A percentile compares a stretch with the other conserved stretches of the same genome.
phyloP scores from a whole-genome alignment of 2,329 filamentous ascomycete genomes.

The Aspergillus sp. region DNA sequence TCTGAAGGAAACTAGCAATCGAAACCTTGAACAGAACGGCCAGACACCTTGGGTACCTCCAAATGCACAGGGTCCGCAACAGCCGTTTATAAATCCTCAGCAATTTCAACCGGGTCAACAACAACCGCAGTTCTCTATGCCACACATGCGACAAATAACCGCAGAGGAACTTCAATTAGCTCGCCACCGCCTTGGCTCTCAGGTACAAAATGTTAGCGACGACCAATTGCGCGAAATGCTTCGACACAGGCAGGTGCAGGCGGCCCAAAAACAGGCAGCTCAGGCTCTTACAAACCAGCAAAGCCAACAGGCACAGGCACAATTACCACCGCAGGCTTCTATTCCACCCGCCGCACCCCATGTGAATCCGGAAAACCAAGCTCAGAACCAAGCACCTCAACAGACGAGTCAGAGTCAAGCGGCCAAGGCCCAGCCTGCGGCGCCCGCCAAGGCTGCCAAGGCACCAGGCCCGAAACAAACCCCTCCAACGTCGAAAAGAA shows the following conservation, averaged over 20 bases:
- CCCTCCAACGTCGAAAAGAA: conserved; percentile 37
- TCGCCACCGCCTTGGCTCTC: conserved; percentile 36
- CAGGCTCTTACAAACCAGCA: conserved; percentile 24
- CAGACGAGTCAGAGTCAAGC: conserved; percentile 29
- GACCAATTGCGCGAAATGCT: conserved; percentile 44
- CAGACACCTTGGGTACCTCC: conserved; percentile 24
- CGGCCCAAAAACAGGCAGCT: conserved; percentile 30
- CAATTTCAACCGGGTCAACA: conserved; percentile 30
- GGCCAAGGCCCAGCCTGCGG: conserved; percentile 30
- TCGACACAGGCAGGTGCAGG: conserved; percentile 38
- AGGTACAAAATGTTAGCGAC: conserved; percentile 38
- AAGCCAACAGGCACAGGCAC: conserved; percentile 25
- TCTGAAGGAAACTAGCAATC: conserved; percentile 25
- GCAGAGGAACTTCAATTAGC: conserved; percentile 37
- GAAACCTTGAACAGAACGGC: conserved; percentile 24
- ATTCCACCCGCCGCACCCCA: conserved; percentile 25
- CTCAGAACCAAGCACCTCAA: conserved; percentile 25
- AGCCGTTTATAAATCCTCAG: conserved; percentile 30
- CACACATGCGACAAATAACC: conserved; percentile 35
- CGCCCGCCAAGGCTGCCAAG: conserved; percentile 28
- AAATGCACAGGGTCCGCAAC: conserved; percentile 27
- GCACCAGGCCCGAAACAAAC: conserved; percentile 30
- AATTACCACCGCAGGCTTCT: conserved; percentile 23
- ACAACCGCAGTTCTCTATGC: conserved; percentile 28
- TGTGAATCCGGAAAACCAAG: conserved; percentile 21